Base-by-base conservation (phyloP, 805 yeast species). In the Candida nemodendra region DNA sequence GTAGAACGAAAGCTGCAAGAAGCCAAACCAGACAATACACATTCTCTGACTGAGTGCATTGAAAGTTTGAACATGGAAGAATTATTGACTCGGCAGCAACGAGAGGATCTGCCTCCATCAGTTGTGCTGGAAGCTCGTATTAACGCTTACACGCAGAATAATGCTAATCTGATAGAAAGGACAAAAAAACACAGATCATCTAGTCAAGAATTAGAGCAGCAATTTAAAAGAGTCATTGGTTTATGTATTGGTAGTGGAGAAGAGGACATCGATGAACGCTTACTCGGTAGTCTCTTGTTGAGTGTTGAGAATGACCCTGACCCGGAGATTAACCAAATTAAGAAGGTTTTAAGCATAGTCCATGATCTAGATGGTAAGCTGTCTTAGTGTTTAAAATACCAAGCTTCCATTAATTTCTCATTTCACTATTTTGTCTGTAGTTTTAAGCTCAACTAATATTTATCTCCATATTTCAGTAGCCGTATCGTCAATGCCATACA, bases 231-330 rank as follows among this genome's bases (percentile, higher is more conserved):
- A 51, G 96, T 91, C 13, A 89, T 91, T 25, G 79, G 95, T 18
- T 69, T 88, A 35, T 90, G 98, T 66, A 84, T 96, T 3, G 93
- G 93, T 18, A 91, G 88, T 18, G 89, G 80, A 32, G 85, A 84
- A 37, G 76, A 74, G 36, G 82, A 80, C 45, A 95, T 93, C 22
- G 65, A 62, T 40, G 67, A 61, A 30, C 47, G 48, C 13, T 72
- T 93, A 51, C 70, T 91, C 34, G 93, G 86, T 47, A 95, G 91
- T 4, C 70, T 91, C 34, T 77, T 93, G 22, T 84, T 82, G 54
- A 96, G 96, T 14, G 96, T 91, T 5, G 95, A 90, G 46, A 84
- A 91, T 44, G 90, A 83, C 56, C 84, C 86, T 2, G 84, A 76
- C 44, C 65, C 65, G 5, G 65, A 61, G 30, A 57, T 61, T 27